Base-by-base conservation (phyloP, 2,329 filamentous ascomycete species). In the Xylariaceae sp. region DNA sequence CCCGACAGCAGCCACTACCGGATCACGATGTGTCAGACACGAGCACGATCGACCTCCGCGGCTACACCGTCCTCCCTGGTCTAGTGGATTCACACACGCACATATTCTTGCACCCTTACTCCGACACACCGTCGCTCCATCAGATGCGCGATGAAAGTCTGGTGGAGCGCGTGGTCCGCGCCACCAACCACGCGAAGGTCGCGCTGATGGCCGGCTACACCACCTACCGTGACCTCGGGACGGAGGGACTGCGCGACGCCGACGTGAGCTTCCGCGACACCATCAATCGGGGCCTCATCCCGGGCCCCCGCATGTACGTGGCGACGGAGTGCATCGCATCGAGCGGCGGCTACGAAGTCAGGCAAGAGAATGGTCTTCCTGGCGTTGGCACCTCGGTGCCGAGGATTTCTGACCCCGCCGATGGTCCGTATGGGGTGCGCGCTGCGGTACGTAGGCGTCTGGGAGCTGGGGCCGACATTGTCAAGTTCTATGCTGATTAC, bases 141-240 rank as follows among this genome's bases (percentile, higher is more conserved):
- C 78, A 81, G 52, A 74, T 78, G 59, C 71, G 76, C 28, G 75
- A 81, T 46, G 75, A 80, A 50, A 75, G 73, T 42, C 57, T 75
- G n/a, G 68, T 78, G 7, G 78, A 82, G 52, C 65, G 76, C 17
- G 65, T 72, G 18, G 67, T 81, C 36, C 71, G 78, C 15, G 71
- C 72, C 0, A 70, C 71, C 7, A 74, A 78, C 44, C 71, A 78
- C 47, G 68, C 68, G 45, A 71, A 71, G 34, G 64, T 66, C 0
- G 76, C 73, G 2, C 63, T 82, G 9, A 59, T 74, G 16, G 74
- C 77, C 0, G 78, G 78, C 6, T 81, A 74, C 61, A 82, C 76
- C 0, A 79, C 75, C 2, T 78, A 78, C 55, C 65, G 76, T 33
- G 76, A 79, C 53, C 64, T 79, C 1, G 74, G 75, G 12, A 74